Evolutionary conservation across 176 grass and related monocot species (phyloP).

Genomic region (Phragmites australis): DNA sequence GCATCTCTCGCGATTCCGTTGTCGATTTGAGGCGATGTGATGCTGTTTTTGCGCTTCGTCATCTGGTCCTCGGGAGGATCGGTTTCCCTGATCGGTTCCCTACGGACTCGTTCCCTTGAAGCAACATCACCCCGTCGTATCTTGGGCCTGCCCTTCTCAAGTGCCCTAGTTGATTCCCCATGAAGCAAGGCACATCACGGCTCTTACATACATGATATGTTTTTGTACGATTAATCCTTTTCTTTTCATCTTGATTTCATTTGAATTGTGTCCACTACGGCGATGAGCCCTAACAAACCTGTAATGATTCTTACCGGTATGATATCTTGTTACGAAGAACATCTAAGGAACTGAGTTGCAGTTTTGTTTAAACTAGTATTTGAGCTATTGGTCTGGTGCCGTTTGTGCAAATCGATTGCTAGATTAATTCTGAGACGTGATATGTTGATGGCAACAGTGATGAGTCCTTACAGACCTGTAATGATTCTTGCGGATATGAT

Average conservation of each 20-base stretch:
- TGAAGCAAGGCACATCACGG: slow-evolving; percentile 12
- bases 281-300: slow-evolving; percentile 58
- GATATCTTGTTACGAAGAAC: slow-evolving; percentile 60
- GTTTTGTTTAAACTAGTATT: background rate
- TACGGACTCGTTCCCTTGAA: slow-evolving; percentile 68
- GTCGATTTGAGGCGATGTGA: background rate
- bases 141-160: slow-evolving; percentile 20
- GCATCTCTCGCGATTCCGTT: background rate
- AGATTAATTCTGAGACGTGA: background rate
- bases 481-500: slow-evolving; percentile 65
- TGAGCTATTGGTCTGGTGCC: background rate
- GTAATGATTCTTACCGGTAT: slow-evolving; percentile 66
- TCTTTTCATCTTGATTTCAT: background rate
- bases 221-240: background rate
- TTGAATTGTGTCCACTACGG: background rate
- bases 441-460: slow-evolving; percentile 8
- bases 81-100: slow-evolving; percentile 36
- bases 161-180: background rate
- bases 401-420: background rate
- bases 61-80: slow-evolving; percentile 61
- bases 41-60: slow-evolving; percentile 41
- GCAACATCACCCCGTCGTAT: slow-evolving; percentile 54
- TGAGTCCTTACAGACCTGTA: slow-evolving; percentile 53
- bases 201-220: slow-evolving; percentile 49
- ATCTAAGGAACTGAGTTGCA: slow-evolving; percentile 56